These are phyloP conservation scores for Solanum chiquidenum DNA, from an alignment of 257 asterid species.

Conservation along the genomic window DNA sequence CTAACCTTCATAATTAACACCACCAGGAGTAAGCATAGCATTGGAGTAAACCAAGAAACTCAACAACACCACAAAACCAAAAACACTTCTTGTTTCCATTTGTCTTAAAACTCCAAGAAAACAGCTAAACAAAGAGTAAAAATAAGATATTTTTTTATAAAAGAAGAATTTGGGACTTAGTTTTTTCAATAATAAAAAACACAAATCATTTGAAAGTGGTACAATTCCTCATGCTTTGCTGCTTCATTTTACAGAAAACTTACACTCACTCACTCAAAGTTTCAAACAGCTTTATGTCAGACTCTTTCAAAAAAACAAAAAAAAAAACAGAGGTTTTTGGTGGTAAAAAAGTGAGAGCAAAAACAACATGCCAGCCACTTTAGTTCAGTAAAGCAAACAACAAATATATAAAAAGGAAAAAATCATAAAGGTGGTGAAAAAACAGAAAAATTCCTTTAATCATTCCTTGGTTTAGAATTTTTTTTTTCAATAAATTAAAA, in stretches of 20 bases:
- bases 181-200: not conserved
- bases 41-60: conserved; percentile 34
- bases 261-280: not conserved
- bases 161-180: not conserved
- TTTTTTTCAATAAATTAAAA: conserved; percentile 16
- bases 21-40: conserved; percentile 73
- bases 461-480: conserved; percentile 31
- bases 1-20: conserved; percentile 87
- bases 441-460: conserved; percentile 33
- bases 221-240: conserved; percentile 9
- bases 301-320: not conserved
- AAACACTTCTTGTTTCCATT: conserved; percentile 21
- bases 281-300: conserved; percentile 19
- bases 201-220: conserved; percentile 5
- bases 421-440: conserved; percentile 16
- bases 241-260: not conserved
- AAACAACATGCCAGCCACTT: conserved; percentile 56
- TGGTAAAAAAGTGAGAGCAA: conserved; percentile 27
- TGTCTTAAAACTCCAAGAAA: conserved; percentile 1
- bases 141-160: not conserved
- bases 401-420: conserved; percentile 14
- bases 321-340: conserved; percentile 19
- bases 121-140: not conserved
- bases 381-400: conserved; percentile 40
- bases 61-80: conserved; percentile 22